Evolutionary conservation across 2,329 filamentous ascomycete species (phyloP).

Genomic region (Colletotrichum abscissum): DNA sequence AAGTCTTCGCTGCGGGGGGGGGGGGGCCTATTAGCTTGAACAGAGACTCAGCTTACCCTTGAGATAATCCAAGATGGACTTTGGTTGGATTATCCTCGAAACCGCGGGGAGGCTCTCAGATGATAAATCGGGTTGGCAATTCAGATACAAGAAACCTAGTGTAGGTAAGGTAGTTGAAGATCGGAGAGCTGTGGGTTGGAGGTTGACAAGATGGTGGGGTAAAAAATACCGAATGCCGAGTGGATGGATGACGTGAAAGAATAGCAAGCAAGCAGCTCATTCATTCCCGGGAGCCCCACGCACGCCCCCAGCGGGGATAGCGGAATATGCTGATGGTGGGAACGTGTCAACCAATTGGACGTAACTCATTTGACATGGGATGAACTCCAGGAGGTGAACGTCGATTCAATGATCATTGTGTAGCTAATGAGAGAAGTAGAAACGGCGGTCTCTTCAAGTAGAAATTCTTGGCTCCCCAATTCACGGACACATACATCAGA

Average conservation of each 20-base stretch:
- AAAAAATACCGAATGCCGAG: background rate
- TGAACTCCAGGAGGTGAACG: background rate
- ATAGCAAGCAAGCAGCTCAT: background rate
- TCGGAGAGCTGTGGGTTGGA: too few relatives aligned
- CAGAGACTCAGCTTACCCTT: background rate
- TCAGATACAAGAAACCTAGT: too few relatives aligned
- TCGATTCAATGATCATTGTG: background rate
- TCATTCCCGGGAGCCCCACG: background rate
- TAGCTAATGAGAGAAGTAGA: background rate
- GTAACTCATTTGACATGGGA: background rate
- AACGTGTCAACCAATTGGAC: slow-evolving; percentile 5
- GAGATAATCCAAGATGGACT: accelerated
- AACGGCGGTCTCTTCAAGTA: too few relatives aligned
- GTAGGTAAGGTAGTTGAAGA: background rate
- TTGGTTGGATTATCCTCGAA: background rate
- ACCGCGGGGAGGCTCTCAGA: background rate
- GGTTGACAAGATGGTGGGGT: background rate
- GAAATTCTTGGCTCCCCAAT: too few relatives aligned
- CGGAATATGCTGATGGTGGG: background rate
- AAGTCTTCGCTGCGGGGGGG: background rate
- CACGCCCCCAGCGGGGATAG: slow-evolving; percentile 1
- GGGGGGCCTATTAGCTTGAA: too few relatives aligned
- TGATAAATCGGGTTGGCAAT: background rate
- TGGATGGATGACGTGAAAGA: slow-evolving; percentile 15
- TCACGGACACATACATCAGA: background rate